phyloP scores from a whole-genome alignment of 2,329 filamentous ascomycete species.

The Fusarium sp. region DNA sequence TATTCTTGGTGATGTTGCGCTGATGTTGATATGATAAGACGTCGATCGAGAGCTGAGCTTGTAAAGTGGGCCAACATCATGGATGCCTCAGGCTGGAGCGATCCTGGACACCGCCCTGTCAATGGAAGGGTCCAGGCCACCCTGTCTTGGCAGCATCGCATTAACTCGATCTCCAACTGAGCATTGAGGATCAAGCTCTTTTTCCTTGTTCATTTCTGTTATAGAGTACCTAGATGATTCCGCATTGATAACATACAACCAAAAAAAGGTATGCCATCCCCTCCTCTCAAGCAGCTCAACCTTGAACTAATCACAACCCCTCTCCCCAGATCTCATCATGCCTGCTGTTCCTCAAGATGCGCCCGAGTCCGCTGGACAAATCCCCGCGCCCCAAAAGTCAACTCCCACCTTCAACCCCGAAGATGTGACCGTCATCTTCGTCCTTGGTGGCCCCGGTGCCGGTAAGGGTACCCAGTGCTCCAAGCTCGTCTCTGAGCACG shows the following conservation, averaged over 20 bases:
- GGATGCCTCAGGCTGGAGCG: conserved; percentile 20
- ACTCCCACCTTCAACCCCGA: conserved; percentile 77
- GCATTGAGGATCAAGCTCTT: background rate
- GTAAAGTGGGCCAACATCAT: conserved; percentile 22
- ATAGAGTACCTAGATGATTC: conserved; percentile 5
- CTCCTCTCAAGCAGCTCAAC: conserved; percentile 17
- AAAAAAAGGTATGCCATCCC: conserved; percentile 15
- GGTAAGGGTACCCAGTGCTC: conserved; percentile 97
- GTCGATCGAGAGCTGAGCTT: conserved; percentile 8
- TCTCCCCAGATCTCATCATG: conserved; percentile 20
- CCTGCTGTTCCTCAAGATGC: conserved; percentile 29
- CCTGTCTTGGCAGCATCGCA: conserved; percentile 25
- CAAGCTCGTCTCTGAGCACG: conserved; percentile 86
- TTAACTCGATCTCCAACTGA: conserved; percentile 10
- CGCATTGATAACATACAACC: conserved; percentile 9
- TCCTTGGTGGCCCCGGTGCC: conserved; percentile 93
- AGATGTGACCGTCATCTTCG: conserved; percentile 92
- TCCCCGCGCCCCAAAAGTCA: conserved; percentile 61
- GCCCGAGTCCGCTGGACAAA: conserved; percentile 45
- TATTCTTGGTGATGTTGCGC: background rate
- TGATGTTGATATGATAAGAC: conserved; percentile 4
- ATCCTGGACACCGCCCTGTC: conserved; percentile 23
- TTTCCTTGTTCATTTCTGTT: conserved; percentile 3
- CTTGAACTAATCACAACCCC: conserved; percentile 7
- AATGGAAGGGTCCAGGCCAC: conserved; percentile 22